Percentiles rank a stretch among this genome's conserved stretches.
Evolutionary conservation across 139 green algal species (phyloP).

Genomic region (Chlorella vulgaris): DNA sequence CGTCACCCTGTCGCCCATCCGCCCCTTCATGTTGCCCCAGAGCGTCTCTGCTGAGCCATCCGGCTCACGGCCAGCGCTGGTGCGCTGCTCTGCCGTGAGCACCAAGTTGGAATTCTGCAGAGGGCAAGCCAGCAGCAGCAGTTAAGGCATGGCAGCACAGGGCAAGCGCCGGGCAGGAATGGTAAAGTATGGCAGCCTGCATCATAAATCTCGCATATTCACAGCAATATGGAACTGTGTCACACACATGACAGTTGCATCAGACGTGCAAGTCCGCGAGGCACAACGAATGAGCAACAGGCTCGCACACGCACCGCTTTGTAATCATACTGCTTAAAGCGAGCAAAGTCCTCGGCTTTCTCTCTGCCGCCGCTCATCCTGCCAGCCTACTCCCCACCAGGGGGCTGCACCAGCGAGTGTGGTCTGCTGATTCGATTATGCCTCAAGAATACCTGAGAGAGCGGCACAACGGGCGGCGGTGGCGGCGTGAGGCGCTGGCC

Average conservation of each 20-base stretch:
- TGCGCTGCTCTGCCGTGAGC: slow-evolving; percentile 89
- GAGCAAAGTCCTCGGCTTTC: slow-evolving; percentile 77
- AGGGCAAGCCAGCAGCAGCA: not conserved
- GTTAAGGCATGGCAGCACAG: too few species aligned
- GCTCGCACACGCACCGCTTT: slow-evolving; percentile 68
- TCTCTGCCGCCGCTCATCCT: slow-evolving; percentile 24
- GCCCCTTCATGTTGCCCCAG: slow-evolving; percentile 74
- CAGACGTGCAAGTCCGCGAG: too few species aligned
- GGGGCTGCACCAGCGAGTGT: not conserved
- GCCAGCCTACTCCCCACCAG: not conserved
- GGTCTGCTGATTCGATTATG: not conserved
- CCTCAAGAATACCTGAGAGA: too few species aligned
- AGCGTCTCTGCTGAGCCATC: slow-evolving; percentile 91
- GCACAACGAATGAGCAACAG: too few species aligned
- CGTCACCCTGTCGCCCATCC: slow-evolving; percentile 92
- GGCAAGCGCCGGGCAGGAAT: too few species aligned
- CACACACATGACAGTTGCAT: too few species aligned
- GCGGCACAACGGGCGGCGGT: too few species aligned
- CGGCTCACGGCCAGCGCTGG: slow-evolving; percentile 81
- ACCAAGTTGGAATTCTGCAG: slow-evolving; percentile 96
- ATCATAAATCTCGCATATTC: too few species aligned
- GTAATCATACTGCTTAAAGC: slow-evolving; percentile 98
- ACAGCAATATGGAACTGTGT: too few species aligned
- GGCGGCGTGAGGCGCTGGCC: too few species aligned
- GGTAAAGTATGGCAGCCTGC: too few species aligned